Evolutionary conservation across 225 moss, liverwort and hornwort genomes (phyloP).

Genomic region (Polytrichum formosum): DNA sequence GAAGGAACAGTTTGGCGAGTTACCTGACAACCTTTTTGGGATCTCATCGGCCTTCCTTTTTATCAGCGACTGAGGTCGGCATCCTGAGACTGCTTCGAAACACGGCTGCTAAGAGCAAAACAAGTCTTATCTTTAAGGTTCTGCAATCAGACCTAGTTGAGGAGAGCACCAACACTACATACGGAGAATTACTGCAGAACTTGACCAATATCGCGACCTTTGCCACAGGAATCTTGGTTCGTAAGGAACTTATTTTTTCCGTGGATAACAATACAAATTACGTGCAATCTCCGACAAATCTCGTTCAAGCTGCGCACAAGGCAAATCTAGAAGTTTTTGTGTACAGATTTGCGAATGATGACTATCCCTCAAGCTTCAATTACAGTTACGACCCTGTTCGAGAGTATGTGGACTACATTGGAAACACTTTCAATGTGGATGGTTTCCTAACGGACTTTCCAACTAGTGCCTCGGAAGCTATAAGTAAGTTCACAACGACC

Average conservation of each 20-base stretch:
- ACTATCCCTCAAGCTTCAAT: slow-evolving; percentile 25
- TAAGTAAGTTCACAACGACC: slow-evolving; percentile 26
- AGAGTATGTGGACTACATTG: slow-evolving; percentile 39
- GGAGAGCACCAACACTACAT: slow-evolving; percentile 31
- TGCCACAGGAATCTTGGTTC: slow-evolving; percentile 52
- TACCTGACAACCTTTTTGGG: slow-evolving; percentile 12
- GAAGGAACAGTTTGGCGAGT: slow-evolving; percentile 32
- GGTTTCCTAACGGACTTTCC: slow-evolving; percentile 57
- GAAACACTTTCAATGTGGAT: slow-evolving; percentile 45
- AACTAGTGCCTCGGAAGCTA: slow-evolving; percentile 45
- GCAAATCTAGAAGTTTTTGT: slow-evolving; percentile 35
- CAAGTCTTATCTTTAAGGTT: slow-evolving; percentile 48
- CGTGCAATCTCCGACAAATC: slow-evolving; percentile 19
- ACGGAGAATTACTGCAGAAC: slow-evolving; percentile 25
- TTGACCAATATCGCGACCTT: slow-evolving; percentile 36
- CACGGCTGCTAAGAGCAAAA: slow-evolving; percentile 12
- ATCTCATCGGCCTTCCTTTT: slow-evolving; percentile 3
- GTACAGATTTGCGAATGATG: slow-evolving; percentile 44
- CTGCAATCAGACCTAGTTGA: slow-evolving; percentile 13
- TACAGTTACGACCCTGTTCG: slow-evolving; percentile 41
- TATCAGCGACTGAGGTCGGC: slow-evolving; percentile 46
- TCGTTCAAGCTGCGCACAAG: slow-evolving; percentile 51
- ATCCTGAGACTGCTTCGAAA: slow-evolving; percentile 22
- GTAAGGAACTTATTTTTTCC: slow-evolving; percentile 38
- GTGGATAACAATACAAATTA: slow-evolving; percentile 9